Evolutionary conservation across 2,329 filamentous ascomycete species (phyloP), one percentile per base, ranked within the genome.

Genomic region (Tolypocladium guangdongense): DNA sequence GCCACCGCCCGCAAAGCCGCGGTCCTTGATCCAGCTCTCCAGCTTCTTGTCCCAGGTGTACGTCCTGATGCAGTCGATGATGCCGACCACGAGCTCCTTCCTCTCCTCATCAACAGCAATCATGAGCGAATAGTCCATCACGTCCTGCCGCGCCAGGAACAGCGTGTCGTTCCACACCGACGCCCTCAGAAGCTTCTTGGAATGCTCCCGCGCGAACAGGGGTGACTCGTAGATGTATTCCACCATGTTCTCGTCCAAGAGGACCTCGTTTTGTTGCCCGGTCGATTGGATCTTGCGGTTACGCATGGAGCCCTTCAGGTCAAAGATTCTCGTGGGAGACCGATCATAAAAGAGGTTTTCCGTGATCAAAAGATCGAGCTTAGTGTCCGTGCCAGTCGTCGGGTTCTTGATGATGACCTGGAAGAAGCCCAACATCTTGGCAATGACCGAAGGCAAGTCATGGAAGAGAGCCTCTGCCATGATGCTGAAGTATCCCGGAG

Each of bases 41-140:
- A 99, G 81, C 67, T 96, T 96, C 78, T 99, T 99, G 74, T 99
- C 93, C 90, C 93, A 99, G 0, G 93, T 99, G 67, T 97, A 99
- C 0, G 93, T 99, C 53, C 93, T 84, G 60, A 99, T 97, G 68
- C 93, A 97, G 68, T 99, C 92, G 59, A 99, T 97, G 63, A 99
- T 97, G 5, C 93, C 93, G 2, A 99, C 91, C 16, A 97, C 90
- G 16, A 99, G 81, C 71, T 99, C 92, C 63, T 92, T 91, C 58
- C 84, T 82, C 38, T 79, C 78, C 67, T 96, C 93, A 63, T 99
- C 92, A 46, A 99, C 95, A 0, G 92, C 95, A 52, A 96, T 91
- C 93, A 99, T 99, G 46, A 99, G 80, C 27, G 87, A 93, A 72
- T 99, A 99, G 71, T 99, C 93, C 93, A 99, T 99, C 52, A 99